These are phyloP conservation scores for Meira nashicola DNA, from an alignment of 1,284 basidiomycete species.

Conservation along the genomic window DNA sequence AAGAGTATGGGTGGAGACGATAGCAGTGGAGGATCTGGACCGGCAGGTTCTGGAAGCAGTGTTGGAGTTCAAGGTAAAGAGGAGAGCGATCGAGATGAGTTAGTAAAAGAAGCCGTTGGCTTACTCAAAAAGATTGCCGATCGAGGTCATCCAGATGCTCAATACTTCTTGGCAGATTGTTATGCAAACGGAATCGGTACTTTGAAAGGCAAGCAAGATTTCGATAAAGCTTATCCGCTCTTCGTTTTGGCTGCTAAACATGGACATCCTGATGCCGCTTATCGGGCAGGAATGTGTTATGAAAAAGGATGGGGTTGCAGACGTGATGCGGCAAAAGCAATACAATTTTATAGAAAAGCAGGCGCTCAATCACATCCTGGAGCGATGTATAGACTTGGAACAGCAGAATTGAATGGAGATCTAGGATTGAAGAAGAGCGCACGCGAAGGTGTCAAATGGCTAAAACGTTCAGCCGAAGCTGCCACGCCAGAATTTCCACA, in stretches of 20 bases:
- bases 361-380: slow-evolving; percentile 85
- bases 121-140: slow-evolving; percentile 86
- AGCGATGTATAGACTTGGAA: slow-evolving; percentile 92
- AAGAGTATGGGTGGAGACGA: slow-evolving; percentile 42
- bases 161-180: slow-evolving; percentile 96
- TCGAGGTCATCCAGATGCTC: slow-evolving; percentile 84
- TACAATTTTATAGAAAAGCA: slow-evolving; percentile 87
- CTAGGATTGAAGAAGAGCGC: slow-evolving; percentile 78
- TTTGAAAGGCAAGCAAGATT: slow-evolving; percentile 75
- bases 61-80: slow-evolving; percentile 23
- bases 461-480: slow-evolving; percentile 85
- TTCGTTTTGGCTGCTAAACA: slow-evolving; percentile 96
- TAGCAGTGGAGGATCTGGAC: slow-evolving; percentile 10
- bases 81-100: slow-evolving; percentile 56
- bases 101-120: slow-evolving; percentile 81
- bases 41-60: slow-evolving; percentile 10
- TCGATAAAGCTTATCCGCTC: slow-evolving; percentile 90
- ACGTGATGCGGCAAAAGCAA: slow-evolving; percentile 81
- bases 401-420: slow-evolving; percentile 93
- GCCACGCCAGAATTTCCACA: slow-evolving; percentile 83
- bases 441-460: slow-evolving; percentile 96
- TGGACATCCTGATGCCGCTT: slow-evolving; percentile 92
- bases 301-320: slow-evolving; percentile 99
- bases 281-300: slow-evolving; percentile 92
- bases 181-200: slow-evolving; percentile 96